Percentiles rank a stretch among this genome's conserved stretches.
phyloP scores from a whole-genome alignment of 768 basidiomycete species.

The Leccinum longicurvipes region DNA sequence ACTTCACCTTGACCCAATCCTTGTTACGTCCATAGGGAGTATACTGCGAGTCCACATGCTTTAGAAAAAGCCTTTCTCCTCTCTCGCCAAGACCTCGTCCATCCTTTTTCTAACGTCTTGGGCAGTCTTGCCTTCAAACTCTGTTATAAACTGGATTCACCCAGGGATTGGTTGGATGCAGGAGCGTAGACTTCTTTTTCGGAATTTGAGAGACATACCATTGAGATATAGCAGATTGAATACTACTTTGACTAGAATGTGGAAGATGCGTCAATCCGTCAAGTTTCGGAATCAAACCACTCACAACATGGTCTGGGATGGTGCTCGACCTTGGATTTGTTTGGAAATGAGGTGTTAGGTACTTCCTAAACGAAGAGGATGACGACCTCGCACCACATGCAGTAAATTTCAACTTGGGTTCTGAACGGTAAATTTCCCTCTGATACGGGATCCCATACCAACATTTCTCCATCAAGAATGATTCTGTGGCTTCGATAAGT shows the following conservation, averaged over 20 bases:
- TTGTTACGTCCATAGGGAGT: constrained; percentile 81
- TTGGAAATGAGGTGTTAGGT: constrained; percentile 35
- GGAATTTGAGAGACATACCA: constrained; percentile 67
- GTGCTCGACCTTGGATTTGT: constrained; percentile 64
- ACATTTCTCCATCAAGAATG: constrained; percentile 96
- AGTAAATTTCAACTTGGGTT: constrained; percentile 86
- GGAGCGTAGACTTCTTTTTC: constrained; percentile 72
- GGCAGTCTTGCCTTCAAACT: constrained; percentile 71
- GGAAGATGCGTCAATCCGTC: neutral
- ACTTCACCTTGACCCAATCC: constrained; percentile 95
- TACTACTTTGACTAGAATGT: constrained; percentile 80
- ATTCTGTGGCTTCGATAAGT: constrained; percentile 48
- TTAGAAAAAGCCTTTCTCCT: constrained; percentile 93
- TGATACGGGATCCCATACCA: constrained; percentile 93
- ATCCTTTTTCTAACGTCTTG: constrained; percentile 79
- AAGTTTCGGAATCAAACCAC: constrained; percentile 27
- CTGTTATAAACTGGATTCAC: constrained; percentile 73
- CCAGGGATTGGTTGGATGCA: constrained; percentile 71
- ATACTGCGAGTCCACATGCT: constrained; percentile 79
- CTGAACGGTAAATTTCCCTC: constrained; percentile 91
- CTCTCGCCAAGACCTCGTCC: constrained; percentile 81
- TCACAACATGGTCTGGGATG: constrained; percentile 89
- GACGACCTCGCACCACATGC: constrained; percentile 64
- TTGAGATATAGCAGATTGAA: constrained; percentile 93
- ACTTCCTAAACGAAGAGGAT: neutral